Evolutionary conservation across 768 basidiomycete genomes (phyloP).

Genomic region (Galerina marginata): DNA sequence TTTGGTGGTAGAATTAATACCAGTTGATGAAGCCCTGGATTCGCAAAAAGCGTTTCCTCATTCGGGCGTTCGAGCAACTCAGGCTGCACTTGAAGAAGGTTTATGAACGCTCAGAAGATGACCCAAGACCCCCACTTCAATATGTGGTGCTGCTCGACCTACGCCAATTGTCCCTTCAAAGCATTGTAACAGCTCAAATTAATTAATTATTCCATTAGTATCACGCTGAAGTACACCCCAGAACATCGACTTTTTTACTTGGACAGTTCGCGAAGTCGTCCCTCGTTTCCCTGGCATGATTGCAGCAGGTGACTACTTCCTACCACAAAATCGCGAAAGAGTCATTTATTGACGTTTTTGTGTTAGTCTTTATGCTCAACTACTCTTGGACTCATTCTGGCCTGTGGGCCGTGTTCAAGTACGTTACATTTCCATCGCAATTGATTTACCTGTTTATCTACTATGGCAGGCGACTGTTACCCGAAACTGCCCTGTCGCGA

Average conservation of each 20-base stretch:
- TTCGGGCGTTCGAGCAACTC: constrained; percentile 60
- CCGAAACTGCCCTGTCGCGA: constrained; percentile 60
- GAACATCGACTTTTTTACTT: constrained; percentile 67
- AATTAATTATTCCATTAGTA: constrained; percentile 26
- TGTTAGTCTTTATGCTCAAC: constrained; percentile 70
- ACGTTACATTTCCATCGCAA: constrained; percentile 28
- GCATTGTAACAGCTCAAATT: constrained; percentile 44
- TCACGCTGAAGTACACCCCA: constrained; percentile 29
- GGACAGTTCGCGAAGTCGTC: constrained; percentile 68
- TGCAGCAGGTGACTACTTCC: constrained; percentile 60
- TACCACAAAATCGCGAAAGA: background rate
- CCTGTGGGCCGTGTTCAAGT: constrained; percentile 72
- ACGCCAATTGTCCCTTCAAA: constrained; percentile 57
- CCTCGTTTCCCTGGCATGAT: constrained; percentile 80
- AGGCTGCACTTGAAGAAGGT: constrained; percentile 59
- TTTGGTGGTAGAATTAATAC: constrained; percentile 54
- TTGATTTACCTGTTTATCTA: background rate
- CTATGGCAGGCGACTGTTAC: constrained; percentile 61
- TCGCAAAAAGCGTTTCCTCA: constrained; percentile 46
- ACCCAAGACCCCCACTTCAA: constrained; percentile 56
- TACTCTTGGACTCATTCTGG: constrained; percentile 77
- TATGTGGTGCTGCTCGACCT: constrained; percentile 74
- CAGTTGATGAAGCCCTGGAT: constrained; percentile 44
- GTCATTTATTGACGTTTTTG: constrained; percentile 11
- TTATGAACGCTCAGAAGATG: constrained; percentile 38